These are phyloP conservation scores for Chlamydomonas asymmetrica DNA, from an alignment of 139 green algal genomes.

Conservation along the genomic window DNA sequence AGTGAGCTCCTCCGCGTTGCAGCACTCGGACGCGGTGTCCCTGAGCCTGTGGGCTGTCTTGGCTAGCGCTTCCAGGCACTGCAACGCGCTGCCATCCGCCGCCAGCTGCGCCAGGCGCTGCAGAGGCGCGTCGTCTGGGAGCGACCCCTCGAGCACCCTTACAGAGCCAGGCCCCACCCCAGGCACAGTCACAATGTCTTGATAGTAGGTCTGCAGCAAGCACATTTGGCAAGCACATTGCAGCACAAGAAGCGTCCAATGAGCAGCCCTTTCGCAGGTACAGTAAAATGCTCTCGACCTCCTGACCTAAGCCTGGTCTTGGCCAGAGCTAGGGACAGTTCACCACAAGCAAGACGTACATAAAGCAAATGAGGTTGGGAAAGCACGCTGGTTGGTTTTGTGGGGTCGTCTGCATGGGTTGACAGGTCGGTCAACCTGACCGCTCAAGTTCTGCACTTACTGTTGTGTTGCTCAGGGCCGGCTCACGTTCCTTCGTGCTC, in stretches of 20 bases:
- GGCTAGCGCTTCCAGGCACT: conserved; percentile 11
- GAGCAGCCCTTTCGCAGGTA: neutral
- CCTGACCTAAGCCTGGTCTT: too few relatives aligned
- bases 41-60: conserved; percentile 7
- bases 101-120: neutral
- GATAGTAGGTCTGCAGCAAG: neutral
- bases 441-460: too few relatives aligned
- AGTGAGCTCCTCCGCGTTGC: neutral
- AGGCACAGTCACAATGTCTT: neutral
- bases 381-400: too few relatives aligned
- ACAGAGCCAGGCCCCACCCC: neutral
- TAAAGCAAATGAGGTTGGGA: too few relatives aligned
- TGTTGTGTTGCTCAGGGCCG: too few relatives aligned
- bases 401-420: too few relatives aligned
- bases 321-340: too few relatives aligned
- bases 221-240: neutral
- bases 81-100: neutral
- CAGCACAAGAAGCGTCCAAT: neutral
- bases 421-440: too few relatives aligned
- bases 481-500: too few relatives aligned
- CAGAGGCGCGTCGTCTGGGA: neutral
- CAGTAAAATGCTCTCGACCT: too few relatives aligned
- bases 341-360: too few relatives aligned
- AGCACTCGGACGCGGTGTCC: neutral
- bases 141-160: neutral